These are phyloP conservation scores for Chalciporus chontae DNA, from an alignment of 768 basidiomycete species.

Conservation along the genomic window DNA sequence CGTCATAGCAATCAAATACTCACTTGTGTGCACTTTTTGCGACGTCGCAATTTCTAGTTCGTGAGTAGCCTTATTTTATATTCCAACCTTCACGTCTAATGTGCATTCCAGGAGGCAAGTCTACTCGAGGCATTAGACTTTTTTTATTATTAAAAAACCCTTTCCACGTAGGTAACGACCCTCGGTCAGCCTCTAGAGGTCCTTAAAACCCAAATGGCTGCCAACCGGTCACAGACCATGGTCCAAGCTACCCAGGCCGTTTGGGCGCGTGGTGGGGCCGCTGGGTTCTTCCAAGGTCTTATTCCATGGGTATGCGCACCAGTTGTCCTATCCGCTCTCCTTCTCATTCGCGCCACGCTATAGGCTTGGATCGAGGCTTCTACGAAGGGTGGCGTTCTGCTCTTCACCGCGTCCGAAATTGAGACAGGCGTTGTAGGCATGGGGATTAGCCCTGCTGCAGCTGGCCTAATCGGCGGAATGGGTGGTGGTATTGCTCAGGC, in stretches of 20 bases:
- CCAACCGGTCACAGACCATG: constrained; percentile 92
- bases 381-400: constrained; percentile 93
- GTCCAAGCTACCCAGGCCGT: constrained; percentile 77
- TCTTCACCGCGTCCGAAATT: constrained; percentile 96
- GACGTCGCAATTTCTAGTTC: constrained; percentile 35
- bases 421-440: constrained; percentile 62
- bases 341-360: not conserved
- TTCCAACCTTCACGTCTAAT: constrained; percentile 9
- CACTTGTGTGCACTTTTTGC: constrained; percentile 7
- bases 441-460: constrained; percentile 75
- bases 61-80: constrained; percentile 29
- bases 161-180: constrained; percentile 75
- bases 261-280: constrained; percentile 86
- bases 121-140: not conserved
- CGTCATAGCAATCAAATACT: constrained; percentile 19
- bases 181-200: constrained; percentile 98
- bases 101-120: constrained; percentile 65
- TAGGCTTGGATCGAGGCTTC: constrained; percentile 99
- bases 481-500: constrained; percentile 96
- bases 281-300: constrained; percentile 95
- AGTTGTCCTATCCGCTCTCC: not conserved
- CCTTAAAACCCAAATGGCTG: constrained; percentile 99
- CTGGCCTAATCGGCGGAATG: constrained; percentile 95
- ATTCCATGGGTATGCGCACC: constrained; percentile 85
- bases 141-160: constrained; percentile 3